Percentiles rank a stretch among this genome's conserved stretches.
phyloP scores from a whole-genome alignment of 129 eudicot genomes.

The Lonicera japonica region DNA sequence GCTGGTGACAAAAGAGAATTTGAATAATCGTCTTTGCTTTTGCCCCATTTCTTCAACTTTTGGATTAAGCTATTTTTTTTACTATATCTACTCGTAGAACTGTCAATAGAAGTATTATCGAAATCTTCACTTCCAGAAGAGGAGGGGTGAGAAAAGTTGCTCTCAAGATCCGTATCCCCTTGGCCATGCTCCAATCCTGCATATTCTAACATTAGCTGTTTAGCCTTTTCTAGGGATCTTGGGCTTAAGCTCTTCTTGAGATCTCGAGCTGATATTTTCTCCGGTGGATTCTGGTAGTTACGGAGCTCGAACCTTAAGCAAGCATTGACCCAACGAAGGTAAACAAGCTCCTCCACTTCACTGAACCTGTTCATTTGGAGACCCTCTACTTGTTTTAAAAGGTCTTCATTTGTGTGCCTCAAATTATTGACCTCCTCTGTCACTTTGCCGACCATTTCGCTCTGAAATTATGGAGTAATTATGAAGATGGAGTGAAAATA shows the following conservation, averaged over 20 bases:
- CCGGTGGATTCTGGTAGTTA: conserved; percentile 75
- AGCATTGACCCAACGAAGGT: conserved; percentile 99
- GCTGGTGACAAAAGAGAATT: conserved; percentile 71
- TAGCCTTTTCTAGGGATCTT: conserved; percentile 80
- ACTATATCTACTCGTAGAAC: conserved; percentile 75
- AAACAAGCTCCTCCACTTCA: conserved; percentile 96
- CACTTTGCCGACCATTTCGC: not conserved
- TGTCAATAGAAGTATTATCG: conserved; percentile 76
- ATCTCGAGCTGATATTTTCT: conserved; percentile 90
- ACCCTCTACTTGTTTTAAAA: conserved; percentile 91
- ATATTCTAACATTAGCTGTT: conserved; percentile 82
- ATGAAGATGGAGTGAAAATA: no score
- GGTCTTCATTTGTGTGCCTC: conserved; percentile 75
- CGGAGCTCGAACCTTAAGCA: conserved; percentile 84
- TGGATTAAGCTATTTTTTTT: conserved; percentile 70
- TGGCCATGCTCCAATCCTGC: conserved; percentile 97
- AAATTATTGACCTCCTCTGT: conserved; percentile 27
- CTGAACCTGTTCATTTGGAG: conserved; percentile 97
- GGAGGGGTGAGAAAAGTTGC: conserved; percentile 93
- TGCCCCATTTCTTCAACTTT: conserved; percentile 93
- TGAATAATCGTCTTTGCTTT: conserved; percentile 71
- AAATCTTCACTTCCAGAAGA: conserved; percentile 96
- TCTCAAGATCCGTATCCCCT: conserved; percentile 93
- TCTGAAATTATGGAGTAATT: not conserved
- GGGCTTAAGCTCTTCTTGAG: conserved; percentile 84